Base-by-base conservation (phyloP, 306 rosid species). In the Castanospermum australe region DNA sequence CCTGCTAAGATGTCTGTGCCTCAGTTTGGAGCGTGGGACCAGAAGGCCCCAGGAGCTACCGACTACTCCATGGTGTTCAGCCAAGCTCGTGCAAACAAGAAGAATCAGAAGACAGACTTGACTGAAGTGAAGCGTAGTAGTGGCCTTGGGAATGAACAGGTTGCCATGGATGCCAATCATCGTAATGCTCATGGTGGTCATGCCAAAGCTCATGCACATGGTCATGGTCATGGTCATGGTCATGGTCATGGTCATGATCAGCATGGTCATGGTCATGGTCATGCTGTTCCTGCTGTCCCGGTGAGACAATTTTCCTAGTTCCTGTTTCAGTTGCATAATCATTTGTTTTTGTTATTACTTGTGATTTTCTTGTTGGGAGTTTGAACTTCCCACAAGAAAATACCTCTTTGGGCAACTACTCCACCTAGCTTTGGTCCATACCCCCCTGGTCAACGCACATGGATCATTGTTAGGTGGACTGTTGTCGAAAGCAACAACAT, bases 1-100 rank as follows among this genome's bases (percentile, higher is more conserved):
- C 42, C 73, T 63, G 52, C 33, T n/a, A 25, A 90, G 89, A 87
- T 79, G 84, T 83, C 98, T 35, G 96, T 94, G 67, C 98, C 98
- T 50, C 88, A 89, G 32, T 94, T 94, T 79, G 98, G 97, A 79
- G 98, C 84, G 51, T 94, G 98, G 98, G 94, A 92, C 33, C 71
- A 89, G 0, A 89, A 84, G 62, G 17, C 73, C 0, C 52, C 75
- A 0, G 90, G 84, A 57, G 89, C 89, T 10, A 86, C 92, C 0
- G 88, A 88, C 73, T 94, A 94, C 30, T 88, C 98, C 0, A 48
- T 90, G 83, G 94, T 94, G 48, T 94, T 94, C 65, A 48, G 73
- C 41, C 84, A 51, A 72, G 97, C 97, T 73, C 94, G 98, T 2
- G 94, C 79, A n/a, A 72, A 89, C 5, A 77, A 84, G 57, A 89